These are phyloP conservation scores for Eruca vesicaria DNA, from an alignment of 441 rosid genomes.

Conservation along the genomic window DNA sequence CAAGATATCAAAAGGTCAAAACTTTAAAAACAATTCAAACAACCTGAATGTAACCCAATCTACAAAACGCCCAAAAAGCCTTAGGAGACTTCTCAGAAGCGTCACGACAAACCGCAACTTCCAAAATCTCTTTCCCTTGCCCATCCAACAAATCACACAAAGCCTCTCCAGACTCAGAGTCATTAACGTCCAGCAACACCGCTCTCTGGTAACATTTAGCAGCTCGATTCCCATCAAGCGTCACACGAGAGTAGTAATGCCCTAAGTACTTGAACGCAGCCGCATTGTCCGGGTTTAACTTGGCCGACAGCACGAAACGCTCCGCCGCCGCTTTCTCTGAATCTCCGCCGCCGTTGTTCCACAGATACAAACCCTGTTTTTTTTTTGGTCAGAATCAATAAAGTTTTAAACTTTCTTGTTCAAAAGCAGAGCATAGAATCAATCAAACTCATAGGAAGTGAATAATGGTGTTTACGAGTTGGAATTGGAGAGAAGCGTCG, in stretches of 20 bases:
- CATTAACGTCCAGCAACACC: conserved; percentile 57
- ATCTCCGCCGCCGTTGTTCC: conserved; percentile 52
- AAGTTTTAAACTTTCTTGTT: neutral
- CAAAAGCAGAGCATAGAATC: neutral
- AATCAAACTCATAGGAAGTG: no score
- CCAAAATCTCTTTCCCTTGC: conserved; percentile 72
- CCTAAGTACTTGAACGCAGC: conserved; percentile 79
- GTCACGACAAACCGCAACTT: conserved; percentile 66
- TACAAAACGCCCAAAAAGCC: conserved; percentile 93
- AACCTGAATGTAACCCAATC: conserved; percentile 83
- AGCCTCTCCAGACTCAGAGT: conserved; percentile 76
- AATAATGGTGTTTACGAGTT: no score
- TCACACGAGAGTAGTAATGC: conserved; percentile 55
- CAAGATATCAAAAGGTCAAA: neutral
- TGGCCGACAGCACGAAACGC: conserved; percentile 69
- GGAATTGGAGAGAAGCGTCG: conserved; percentile 62
- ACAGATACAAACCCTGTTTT: conserved; percentile 66
- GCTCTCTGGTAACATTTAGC: conserved; percentile 92
- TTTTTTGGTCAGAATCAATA: neutral
- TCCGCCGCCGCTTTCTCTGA: conserved; percentile 76
- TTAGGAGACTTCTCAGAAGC: conserved; percentile 82
- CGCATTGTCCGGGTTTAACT: conserved; percentile 63
- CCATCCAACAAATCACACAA: conserved; percentile 76
- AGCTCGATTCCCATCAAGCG: conserved; percentile 62
- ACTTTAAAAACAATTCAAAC: neutral